Evolutionary conservation across 139 green algal species (phyloP).

Genomic region (Chlamydomonas sphaeroides): DNA sequence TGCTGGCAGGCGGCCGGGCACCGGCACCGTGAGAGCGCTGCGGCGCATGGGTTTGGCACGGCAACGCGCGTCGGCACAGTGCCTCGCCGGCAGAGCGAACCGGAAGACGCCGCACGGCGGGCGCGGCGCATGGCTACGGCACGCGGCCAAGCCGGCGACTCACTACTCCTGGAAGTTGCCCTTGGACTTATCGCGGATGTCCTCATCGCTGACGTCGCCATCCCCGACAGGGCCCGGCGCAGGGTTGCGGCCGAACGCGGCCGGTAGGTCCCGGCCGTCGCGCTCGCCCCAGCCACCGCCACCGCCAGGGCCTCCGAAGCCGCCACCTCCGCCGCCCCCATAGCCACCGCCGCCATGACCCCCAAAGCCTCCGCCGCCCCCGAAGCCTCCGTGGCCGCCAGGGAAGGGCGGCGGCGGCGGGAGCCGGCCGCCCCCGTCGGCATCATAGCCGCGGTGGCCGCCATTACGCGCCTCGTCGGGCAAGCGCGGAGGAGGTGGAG

Average conservation of each 20-base stretch:
- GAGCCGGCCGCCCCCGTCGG: not conserved
- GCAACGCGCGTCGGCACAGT: too few species aligned
- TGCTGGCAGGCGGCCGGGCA: too few species aligned
- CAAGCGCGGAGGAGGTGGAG: not conserved
- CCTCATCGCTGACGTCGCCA: conserved; percentile 38
- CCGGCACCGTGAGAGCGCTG: too few species aligned
- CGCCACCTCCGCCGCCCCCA: not conserved
- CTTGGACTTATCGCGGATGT: conserved; percentile 33
- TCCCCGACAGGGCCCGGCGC: not conserved
- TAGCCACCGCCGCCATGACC: not conserved
- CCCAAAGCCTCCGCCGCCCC: not conserved
- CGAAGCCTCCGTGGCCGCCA: too few species aligned
- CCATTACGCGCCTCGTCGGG: not conserved
- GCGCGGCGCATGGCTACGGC: too few species aligned
- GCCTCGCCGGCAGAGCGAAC: too few species aligned
- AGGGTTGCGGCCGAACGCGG: not conserved
- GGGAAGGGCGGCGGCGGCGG: conserved; percentile 6
- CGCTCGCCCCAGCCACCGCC: not conserved
- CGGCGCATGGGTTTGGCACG: too few species aligned
- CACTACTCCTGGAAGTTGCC: conserved; percentile 58
- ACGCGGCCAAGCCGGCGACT: too few species aligned
- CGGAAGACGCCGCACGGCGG: too few species aligned
- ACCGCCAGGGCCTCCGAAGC: not conserved
- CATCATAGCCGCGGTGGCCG: too few species aligned
- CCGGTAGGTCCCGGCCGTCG: not conserved